Conservation (phyloP, 106 monocot genomes). For the Dendrobium catenatum region DNA sequence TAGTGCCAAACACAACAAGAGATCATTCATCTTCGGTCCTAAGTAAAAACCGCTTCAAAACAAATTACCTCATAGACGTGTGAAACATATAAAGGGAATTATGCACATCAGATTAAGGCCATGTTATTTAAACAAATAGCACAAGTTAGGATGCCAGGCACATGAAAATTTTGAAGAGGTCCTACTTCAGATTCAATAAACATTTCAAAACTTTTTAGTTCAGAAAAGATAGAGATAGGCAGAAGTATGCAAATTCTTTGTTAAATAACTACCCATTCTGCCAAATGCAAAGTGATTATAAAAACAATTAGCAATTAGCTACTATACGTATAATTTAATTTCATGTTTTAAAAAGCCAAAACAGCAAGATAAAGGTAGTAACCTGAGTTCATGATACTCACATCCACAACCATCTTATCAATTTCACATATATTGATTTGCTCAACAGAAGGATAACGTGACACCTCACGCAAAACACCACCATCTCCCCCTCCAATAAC, state of each 20-base stretch:
- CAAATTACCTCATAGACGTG: too few species aligned
- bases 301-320: neutral
- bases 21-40: too few species aligned
- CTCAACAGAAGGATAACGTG: slow-evolving; percentile 45
- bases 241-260: neutral
- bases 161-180: neutral
- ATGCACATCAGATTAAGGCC: too few species aligned
- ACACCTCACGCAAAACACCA: slow-evolving; percentile 55
- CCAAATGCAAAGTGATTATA: neutral
- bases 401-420: slow-evolving; percentile 62
- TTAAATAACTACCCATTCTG: neutral
- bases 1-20: too few species aligned
- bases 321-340: neutral
- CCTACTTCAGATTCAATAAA: neutral
- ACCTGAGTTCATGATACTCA: slow-evolving; percentile 14
- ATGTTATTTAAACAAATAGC: too few species aligned
- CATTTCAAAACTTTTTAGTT: neutral
- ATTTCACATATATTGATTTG: slow-evolving; percentile 67
- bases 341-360: neutral
- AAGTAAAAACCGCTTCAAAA: too few species aligned
- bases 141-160: too few species aligned
- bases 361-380: neutral
- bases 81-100: too few species aligned
- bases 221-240: neutral
- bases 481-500: slow-evolving; percentile 68